Evolutionary conservation across 1,284 basidiomycete genomes (phyloP).

Genomic region (Moesziomyces parantarcticus): DNA sequence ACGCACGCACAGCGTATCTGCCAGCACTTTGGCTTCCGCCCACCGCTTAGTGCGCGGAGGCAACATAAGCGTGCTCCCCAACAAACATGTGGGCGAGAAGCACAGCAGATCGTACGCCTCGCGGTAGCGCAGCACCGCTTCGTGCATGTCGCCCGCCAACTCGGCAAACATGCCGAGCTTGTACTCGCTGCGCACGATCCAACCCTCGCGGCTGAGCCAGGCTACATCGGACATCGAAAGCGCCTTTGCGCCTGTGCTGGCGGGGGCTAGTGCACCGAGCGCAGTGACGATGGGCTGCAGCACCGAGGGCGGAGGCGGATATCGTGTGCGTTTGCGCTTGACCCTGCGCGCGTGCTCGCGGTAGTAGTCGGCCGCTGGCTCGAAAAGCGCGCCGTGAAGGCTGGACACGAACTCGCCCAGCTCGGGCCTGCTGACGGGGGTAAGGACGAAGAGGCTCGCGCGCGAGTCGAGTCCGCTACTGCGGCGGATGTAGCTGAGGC

Average conservation of each 20-base stretch:
- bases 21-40: constrained; percentile 97
- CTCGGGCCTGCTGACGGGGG: constrained; percentile 81
- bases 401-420: constrained; percentile 73
- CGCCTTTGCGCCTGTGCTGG: constrained; percentile 1
- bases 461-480: constrained; percentile 88
- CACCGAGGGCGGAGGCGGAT: constrained; percentile 68
- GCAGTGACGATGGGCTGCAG: constrained; percentile 57
- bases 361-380: constrained; percentile 91
- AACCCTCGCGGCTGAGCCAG: constrained; percentile 81
- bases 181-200: constrained; percentile 95
- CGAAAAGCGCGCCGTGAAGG: constrained; percentile 86
- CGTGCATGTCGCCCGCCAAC: constrained; percentile 87
- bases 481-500: constrained; percentile 85
- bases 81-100: constrained; percentile 27
- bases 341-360: constrained; percentile 89
- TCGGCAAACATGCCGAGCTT: constrained; percentile 97
- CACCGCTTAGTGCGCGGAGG: constrained; percentile 94
- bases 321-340: constrained; percentile 83
- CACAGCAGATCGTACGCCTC: constrained; percentile 40
- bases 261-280: constrained; percentile 11
- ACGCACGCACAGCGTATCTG: constrained; percentile 72
- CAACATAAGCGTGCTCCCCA: constrained; percentile 80
- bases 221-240: constrained; percentile 20
- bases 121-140: constrained; percentile 45
- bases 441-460: constrained; percentile 91